Evolutionary conservation across 2,329 filamentous ascomycete genomes (phyloP).

Genomic region (Malbranchea zuffiana): DNA sequence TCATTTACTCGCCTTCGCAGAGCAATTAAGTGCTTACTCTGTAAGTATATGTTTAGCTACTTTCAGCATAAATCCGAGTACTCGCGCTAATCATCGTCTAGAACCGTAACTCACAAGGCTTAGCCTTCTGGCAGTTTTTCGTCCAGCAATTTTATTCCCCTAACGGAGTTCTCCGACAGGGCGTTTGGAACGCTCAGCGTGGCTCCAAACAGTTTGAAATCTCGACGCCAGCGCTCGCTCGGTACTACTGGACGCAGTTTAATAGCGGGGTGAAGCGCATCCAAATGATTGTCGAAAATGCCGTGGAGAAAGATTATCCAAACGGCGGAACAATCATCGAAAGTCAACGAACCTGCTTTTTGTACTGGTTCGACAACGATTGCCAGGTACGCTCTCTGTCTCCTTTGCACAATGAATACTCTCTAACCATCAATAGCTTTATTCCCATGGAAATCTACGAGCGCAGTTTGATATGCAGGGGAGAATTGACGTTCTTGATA

Average conservation of each 20-base stretch:
- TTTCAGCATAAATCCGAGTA: too few species aligned
- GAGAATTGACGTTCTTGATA: slow-evolving; percentile 76
- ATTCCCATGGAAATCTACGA: slow-evolving; percentile 64
- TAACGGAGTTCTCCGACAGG: slow-evolving; percentile 64
- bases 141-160: slow-evolving; percentile 72
- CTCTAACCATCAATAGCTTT: slow-evolving; percentile 44
- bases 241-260: slow-evolving; percentile 86
- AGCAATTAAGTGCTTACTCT: slow-evolving; percentile 46
- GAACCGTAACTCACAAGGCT: slow-evolving; percentile 53
- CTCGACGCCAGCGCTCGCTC: slow-evolving; percentile 64
- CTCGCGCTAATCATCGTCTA: slow-evolving; percentile 20
- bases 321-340: slow-evolving; percentile 63
- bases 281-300: slow-evolving; percentile 70
- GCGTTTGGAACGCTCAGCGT: slow-evolving; percentile 44
- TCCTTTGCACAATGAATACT: not conserved
- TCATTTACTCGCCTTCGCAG: slow-evolving; percentile 45
- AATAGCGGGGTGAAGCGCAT: slow-evolving; percentile 76
- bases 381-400: slow-evolving; percentile 55
- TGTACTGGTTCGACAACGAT: slow-evolving; percentile 79
- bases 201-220: slow-evolving; percentile 80
- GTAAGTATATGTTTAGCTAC: slow-evolving; percentile 36
- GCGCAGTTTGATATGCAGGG: slow-evolving; percentile 69
- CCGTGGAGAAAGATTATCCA: slow-evolving; percentile 46
- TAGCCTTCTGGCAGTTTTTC: slow-evolving; percentile 69
- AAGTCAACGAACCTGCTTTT: slow-evolving; percentile 64